Evolutionary conservation across 2,329 filamentous ascomycete species (phyloP).

Genomic region (Colletotrichum sp.): DNA sequence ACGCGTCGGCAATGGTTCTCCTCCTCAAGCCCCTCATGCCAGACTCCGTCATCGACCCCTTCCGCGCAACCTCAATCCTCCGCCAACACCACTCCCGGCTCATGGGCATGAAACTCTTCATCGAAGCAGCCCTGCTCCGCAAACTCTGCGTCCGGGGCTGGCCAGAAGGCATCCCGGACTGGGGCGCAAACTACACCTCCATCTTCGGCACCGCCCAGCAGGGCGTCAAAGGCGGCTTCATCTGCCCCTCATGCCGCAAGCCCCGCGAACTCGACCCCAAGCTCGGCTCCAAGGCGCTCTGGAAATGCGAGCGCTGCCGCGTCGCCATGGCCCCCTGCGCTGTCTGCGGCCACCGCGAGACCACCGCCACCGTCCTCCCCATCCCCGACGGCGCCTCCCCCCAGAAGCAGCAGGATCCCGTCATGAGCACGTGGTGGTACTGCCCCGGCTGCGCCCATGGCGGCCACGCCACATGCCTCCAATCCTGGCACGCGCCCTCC

Average conservation of each 20-base stretch:
- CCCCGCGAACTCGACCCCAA: constrained; percentile 58
- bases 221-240: constrained; percentile 56
- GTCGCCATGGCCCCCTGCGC: constrained; percentile 60
- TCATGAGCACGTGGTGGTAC: constrained; percentile 63
- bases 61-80: constrained; percentile 61
- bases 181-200: constrained; percentile 59
- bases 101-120: constrained; percentile 62
- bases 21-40: constrained; percentile 64
- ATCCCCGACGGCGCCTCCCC: neutral
- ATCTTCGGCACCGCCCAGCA: constrained; percentile 61
- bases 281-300: constrained; percentile 50
- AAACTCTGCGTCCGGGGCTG: constrained; percentile 65
- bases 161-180: constrained; percentile 54
- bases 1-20: constrained; percentile 65
- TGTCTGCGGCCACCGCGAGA: constrained; percentile 61
- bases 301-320: constrained; percentile 62
- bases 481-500: constrained; percentile 59
- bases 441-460: constrained; percentile 68
- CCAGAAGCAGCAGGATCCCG: constrained; percentile 23
- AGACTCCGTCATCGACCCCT: constrained; percentile 55
- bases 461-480: constrained; percentile 64
- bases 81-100: constrained; percentile 65
- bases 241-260: constrained; percentile 61
- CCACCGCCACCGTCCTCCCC: constrained; percentile 39
- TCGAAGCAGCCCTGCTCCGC: constrained; percentile 64